Base-by-base conservation (phyloP, 768 basidiomycete genomes). In the Galerina sulciceps region DNA sequence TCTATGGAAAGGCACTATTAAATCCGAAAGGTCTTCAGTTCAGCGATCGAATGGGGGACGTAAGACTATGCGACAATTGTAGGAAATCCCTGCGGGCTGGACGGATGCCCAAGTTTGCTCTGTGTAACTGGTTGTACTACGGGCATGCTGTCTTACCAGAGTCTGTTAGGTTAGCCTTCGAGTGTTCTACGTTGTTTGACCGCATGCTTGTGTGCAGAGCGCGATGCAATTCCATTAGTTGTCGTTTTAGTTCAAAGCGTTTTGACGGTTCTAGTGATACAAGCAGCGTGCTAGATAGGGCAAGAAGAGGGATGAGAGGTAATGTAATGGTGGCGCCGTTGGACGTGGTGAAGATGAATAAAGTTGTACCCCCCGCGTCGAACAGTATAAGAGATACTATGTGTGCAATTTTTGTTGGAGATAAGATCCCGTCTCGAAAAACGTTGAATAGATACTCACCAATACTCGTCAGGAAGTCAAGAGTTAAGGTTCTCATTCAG, bases 81-180 rank as follows among this genome's bases (percentile, higher is more conserved):
- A 10, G 26, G 20, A 41, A 38, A 13, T 49, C 46, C 4, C 14
- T 62, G 6, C 3, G 20, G 5, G 22, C 35, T 0, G 44, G 52
- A 3, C 1, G 10, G 10, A 62, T 54, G 55, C 82, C 81, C 0
- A 63, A 63, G 37, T 66, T 59, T 38, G 65, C 65, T 9, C 35
- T 68, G 6, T 44, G 45, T 26, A 68, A 68, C 45, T 66, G 61
- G 56, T 36, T 68, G 2, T 68, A 68, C 42, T 68, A 64, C 52
- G 67, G 58, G 0, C 20, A 54, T 1, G 63, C 63, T 0, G 1
- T 13, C 0, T 22, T 68, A 9, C 67, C 67, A 10, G 2, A 1
- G 0, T 36, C 34, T 3, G 61, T 64, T 1, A 40, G 37, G 14
- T 17, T 43, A 8, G 67, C 65, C 0, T 66, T 66, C 23, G 10